Conservation (phyloP, 129 eudicot species). For the Solidago caesia region DNA sequence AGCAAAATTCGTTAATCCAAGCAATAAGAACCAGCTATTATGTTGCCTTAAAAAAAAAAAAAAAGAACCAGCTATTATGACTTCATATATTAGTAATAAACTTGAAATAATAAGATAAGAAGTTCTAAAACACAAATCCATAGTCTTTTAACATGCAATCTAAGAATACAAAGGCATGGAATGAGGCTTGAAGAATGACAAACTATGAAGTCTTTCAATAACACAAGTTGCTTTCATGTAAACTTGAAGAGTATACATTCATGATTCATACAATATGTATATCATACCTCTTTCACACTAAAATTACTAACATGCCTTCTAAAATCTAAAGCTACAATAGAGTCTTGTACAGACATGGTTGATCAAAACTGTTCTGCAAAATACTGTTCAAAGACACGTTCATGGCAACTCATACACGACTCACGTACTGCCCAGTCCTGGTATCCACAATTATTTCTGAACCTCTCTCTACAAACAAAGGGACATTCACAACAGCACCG, state of each 20-base stretch:
- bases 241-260: slow-evolving; percentile 6
- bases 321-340: slow-evolving; percentile 6
- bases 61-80: too few species aligned
- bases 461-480: slow-evolving; percentile 69
- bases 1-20: too few species aligned
- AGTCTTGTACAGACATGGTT: neutral
- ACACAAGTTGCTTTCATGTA: slow-evolving; percentile 1
- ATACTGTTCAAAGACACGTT: neutral
- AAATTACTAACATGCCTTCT: slow-evolving; percentile 13
- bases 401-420: slow-evolving; percentile 48
- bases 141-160: too few species aligned
- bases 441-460: slow-evolving; percentile 77
- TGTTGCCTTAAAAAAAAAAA: too few species aligned
- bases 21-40: too few species aligned
- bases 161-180: neutral
- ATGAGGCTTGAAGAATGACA: neutral
- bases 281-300: neutral
- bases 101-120: too few species aligned
- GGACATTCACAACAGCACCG: slow-evolving; percentile 86
- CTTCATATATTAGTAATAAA: too few species aligned
- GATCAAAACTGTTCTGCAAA: slow-evolving; percentile 5
- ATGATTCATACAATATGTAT: slow-evolving; percentile 2
- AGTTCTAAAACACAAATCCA: too few species aligned
- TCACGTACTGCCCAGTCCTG: slow-evolving; percentile 77
- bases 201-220: neutral